These are phyloP conservation scores for Russula griseocarnosa DNA, from an alignment of 768 basidiomycete species.

Conservation along the genomic window DNA sequence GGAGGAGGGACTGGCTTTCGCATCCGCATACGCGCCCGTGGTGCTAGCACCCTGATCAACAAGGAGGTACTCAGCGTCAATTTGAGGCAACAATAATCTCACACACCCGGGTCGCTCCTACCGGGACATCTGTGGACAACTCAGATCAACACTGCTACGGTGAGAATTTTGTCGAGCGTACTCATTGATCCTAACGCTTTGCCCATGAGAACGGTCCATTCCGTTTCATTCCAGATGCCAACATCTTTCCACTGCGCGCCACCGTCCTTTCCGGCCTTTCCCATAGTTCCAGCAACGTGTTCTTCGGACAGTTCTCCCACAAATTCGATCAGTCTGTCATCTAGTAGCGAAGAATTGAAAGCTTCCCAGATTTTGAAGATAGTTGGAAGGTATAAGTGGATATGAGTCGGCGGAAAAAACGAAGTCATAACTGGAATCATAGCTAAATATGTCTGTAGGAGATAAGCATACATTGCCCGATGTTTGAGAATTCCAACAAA, in stretches of 20 bases:
- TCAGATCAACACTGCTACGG: neutral
- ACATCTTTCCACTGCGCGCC: conserved; percentile 72
- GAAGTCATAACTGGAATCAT: conserved; percentile 73
- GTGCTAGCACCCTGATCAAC: conserved; percentile 51
- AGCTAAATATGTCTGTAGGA: conserved; percentile 55
- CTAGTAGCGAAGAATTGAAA: conserved; percentile 67
- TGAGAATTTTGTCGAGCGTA: conserved; percentile 34
- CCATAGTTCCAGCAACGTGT: conserved; percentile 55
- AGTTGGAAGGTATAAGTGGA: conserved; percentile 63
- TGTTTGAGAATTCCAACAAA: conserved; percentile 36
- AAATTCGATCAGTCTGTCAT: conserved; percentile 71
- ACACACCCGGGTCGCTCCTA: conserved; percentile 61
- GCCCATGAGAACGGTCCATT: conserved; percentile 79
- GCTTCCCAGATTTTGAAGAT: conserved; percentile 76
- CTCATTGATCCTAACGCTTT: conserved; percentile 82
- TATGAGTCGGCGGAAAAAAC: conserved; percentile 66
- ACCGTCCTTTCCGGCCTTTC: conserved; percentile 52
- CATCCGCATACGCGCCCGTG: conserved; percentile 69
- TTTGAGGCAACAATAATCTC: neutral
- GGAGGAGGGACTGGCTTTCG: conserved; percentile 50
- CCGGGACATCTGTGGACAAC: conserved; percentile 54
- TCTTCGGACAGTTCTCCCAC: conserved; percentile 68
- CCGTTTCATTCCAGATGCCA: conserved; percentile 81
- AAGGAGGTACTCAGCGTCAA: conserved; percentile 16
- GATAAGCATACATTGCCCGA: conserved; percentile 1